Conservation (phyloP, 345 rosid genomes). For the Brassica rapa region DNA sequence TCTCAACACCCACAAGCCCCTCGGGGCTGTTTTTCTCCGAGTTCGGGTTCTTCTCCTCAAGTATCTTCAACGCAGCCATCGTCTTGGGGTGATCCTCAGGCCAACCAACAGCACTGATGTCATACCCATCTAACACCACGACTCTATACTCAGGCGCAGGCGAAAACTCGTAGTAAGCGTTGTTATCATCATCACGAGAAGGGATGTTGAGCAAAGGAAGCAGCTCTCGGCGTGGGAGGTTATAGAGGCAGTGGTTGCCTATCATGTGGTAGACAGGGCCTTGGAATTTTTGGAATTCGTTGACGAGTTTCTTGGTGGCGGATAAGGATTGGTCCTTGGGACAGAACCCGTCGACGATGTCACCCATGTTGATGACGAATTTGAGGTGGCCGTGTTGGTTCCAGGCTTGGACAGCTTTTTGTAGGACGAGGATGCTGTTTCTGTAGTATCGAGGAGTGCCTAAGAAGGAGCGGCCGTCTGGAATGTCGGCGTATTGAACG, state of each 20-base stretch:
- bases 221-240: slow-evolving; percentile 73
- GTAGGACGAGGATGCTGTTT: slow-evolving; percentile 70
- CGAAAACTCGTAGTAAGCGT: slow-evolving; percentile 85
- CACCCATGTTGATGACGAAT: slow-evolving; percentile 80
- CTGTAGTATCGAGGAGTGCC: slow-evolving; percentile 88
- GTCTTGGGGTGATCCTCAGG: slow-evolving; percentile 71
- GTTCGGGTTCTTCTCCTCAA: slow-evolving; percentile 72
- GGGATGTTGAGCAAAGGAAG: slow-evolving; percentile 76
- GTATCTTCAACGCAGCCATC: slow-evolving; percentile 64
- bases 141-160: slow-evolving; percentile 68
- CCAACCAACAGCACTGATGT: slow-evolving; percentile 89
- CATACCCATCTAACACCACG: slow-evolving; percentile 83
- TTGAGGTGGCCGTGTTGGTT: slow-evolving; percentile 58
- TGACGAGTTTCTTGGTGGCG: slow-evolving; percentile 52
- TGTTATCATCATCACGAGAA: slow-evolving; percentile 44
- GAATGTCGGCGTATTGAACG: slow-evolving; percentile 90
- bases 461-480: slow-evolving; percentile 74
- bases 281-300: slow-evolving; percentile 61
- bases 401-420: slow-evolving; percentile 78
- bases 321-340: slow-evolving; percentile 68
- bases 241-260: slow-evolving; percentile 96
- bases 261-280: slow-evolving; percentile 87
- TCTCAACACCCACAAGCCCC: slow-evolving; percentile 63
- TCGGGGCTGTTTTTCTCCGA: slow-evolving; percentile 76
- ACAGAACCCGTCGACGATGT: slow-evolving; percentile 81